These are phyloP conservation scores for Penicillium sp. DNA, from an alignment of 2,329 filamentous ascomycete genomes.

Conservation along the genomic window DNA sequence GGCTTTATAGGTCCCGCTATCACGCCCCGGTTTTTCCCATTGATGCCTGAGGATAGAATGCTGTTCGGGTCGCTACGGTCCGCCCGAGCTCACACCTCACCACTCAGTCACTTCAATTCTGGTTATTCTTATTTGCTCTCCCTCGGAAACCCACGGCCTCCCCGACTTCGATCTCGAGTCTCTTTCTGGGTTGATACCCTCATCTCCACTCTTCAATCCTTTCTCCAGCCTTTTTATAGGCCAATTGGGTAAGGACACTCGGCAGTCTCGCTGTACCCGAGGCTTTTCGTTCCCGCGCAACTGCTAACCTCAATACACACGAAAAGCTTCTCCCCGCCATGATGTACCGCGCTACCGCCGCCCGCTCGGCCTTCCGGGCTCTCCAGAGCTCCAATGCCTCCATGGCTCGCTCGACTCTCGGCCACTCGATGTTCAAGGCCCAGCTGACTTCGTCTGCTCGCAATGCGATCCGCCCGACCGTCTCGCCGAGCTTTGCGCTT, in stretches of 20 bases:
- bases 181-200: slow-evolving; percentile 28
- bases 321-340: slow-evolving; percentile 38
- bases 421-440: slow-evolving; percentile 41
- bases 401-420: slow-evolving; percentile 38
- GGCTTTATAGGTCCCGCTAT: slow-evolving; percentile 3
- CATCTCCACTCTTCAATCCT: slow-evolving; percentile 25
- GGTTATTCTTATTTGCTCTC: slow-evolving; percentile 29
- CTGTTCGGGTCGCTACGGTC: slow-evolving; percentile 25
- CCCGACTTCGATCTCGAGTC: slow-evolving; percentile 31
- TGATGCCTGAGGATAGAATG: slow-evolving; percentile 26
- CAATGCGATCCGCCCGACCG: slow-evolving; percentile 29
- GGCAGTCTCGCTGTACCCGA: slow-evolving; percentile 25
- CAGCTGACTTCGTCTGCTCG: slow-evolving; percentile 42
- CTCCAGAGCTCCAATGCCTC: slow-evolving; percentile 41
- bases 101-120: slow-evolving; percentile 33
- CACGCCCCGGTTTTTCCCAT: slow-evolving; percentile 6
- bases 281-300: slow-evolving; percentile 25
- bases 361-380: slow-evolving; percentile 43
- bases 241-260: slow-evolving; percentile 32
- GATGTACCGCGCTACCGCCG: slow-evolving; percentile 43
- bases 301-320: slow-evolving; percentile 28
- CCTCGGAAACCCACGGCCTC: slow-evolving; percentile 31
- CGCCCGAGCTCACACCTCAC: slow-evolving; percentile 31
- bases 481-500: slow-evolving; percentile 39
- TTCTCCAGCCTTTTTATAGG: slow-evolving; percentile 16